Conservation (phyloP, 2,329 filamentous ascomycete species). For the Fusarium virguliforme region DNA sequence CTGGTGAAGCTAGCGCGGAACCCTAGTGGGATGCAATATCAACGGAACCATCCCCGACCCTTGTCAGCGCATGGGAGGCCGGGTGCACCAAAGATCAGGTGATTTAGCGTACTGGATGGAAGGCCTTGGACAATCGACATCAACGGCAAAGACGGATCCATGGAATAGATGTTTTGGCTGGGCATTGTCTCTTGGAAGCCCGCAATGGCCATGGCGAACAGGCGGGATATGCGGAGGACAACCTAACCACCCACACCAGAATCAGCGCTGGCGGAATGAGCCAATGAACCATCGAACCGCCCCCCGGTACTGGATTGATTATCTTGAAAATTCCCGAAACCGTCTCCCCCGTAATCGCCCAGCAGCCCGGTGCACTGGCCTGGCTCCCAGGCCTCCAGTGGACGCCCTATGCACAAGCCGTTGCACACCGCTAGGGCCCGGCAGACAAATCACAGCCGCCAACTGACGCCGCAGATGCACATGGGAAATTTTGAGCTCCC, state of each 20-base stretch:
- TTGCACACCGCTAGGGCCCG: conserved; percentile 36
- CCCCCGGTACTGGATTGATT: neutral
- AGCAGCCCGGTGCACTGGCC: conserved; percentile 27
- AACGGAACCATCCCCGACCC: conserved; percentile 50
- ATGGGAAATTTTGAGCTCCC: conserved; percentile 48
- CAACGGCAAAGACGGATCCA: neutral
- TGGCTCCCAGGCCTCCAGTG: neutral
- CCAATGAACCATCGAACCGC: conserved; percentile 1
- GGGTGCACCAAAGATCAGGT: conserved; percentile 49
- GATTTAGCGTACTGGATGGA: conserved; percentile 47
- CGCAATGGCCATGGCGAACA: neutral
- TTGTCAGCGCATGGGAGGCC: conserved; percentile 44
- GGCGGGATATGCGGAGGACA: conserved; percentile 4
- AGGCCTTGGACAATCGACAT: conserved; percentile 20
- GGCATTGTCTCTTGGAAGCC: neutral
- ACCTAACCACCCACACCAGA: conserved; percentile 5
- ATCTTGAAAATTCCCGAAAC: conserved; percentile 23
- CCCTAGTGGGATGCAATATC: conserved; percentile 49
- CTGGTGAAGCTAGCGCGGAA: conserved; percentile 44
- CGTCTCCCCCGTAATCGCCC: conserved; percentile 16
- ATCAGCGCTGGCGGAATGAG: conserved; percentile 4
- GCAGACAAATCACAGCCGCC: conserved; percentile 37
- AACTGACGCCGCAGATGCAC: conserved; percentile 42
- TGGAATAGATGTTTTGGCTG: conserved; percentile 4
- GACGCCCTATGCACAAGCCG: conserved; percentile 14